Evolutionary conservation across 2,329 filamentous ascomycete genomes (phyloP).

Genomic region (Fusarium pseudoanthophilum): DNA sequence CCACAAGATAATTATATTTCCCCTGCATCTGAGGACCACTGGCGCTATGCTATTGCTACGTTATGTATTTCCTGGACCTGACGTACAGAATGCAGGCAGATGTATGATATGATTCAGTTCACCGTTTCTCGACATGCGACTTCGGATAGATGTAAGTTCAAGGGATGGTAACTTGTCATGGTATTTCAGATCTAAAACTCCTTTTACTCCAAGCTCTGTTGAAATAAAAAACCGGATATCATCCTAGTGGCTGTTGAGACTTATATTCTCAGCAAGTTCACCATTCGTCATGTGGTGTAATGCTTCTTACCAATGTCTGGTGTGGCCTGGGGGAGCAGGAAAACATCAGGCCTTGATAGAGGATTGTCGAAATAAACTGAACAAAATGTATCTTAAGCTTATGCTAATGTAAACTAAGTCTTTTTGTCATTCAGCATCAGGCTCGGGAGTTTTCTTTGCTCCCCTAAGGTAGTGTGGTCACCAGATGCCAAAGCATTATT

Average conservation of each 20-base stretch:
- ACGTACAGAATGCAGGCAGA: neutral
- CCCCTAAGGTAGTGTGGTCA: neutral
- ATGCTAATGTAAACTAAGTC: too few relatives aligned
- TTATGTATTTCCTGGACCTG: neutral
- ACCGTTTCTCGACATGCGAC: neutral
- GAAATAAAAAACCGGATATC: too few relatives aligned
- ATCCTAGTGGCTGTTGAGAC: too few relatives aligned
- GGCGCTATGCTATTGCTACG: neutral
- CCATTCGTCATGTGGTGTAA: neutral
- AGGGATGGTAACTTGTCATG: neutral
- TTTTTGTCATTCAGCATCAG: too few relatives aligned
- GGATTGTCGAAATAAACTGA: too few relatives aligned
- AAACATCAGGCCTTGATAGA: too few relatives aligned
- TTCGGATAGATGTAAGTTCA: neutral
- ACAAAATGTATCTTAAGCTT: too few relatives aligned
- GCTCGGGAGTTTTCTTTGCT: too few relatives aligned
- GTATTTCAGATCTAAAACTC: neutral
- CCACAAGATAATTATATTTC: neutral
- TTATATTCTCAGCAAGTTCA: neutral
- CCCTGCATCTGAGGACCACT: neutral
- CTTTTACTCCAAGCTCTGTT: too few relatives aligned
- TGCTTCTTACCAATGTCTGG: neutral
- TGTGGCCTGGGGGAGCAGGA: neutral
- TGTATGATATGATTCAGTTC: neutral
- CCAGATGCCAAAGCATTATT: conserved; percentile 4